Percentiles rank a stretch among this genome's conserved stretches.
Conservation (phyloP, 1,284 basidiomycete species). For the Rhodofomes roseus region DNA sequence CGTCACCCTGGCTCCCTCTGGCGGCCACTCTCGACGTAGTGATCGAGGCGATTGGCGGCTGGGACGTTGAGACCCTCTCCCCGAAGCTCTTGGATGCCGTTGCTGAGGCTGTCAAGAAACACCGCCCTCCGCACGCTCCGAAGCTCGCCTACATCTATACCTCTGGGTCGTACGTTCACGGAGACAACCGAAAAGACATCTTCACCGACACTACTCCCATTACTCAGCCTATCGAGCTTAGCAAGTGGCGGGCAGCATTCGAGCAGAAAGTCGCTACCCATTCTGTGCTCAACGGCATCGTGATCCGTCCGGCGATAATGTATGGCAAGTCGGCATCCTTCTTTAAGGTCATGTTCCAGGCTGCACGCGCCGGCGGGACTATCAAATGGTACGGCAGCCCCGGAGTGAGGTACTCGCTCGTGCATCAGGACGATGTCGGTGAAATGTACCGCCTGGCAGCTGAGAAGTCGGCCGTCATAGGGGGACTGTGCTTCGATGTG, state of each 20-base stretch:
- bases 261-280: slow-evolving; percentile 36
- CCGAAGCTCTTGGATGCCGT: slow-evolving; percentile 33
- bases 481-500: slow-evolving; percentile 45
- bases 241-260: slow-evolving; percentile 34
- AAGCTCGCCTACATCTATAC: slow-evolving; percentile 50
- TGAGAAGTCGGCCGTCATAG: slow-evolving; percentile 38
- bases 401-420: slow-evolving; percentile 37
- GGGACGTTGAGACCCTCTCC: slow-evolving; percentile 20
- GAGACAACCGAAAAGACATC: slow-evolving; percentile 32
- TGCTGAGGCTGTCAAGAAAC: slow-evolving; percentile 20
- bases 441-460: slow-evolving; percentile 42
- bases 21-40: slow-evolving; percentile 42
- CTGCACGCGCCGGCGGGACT: slow-evolving; percentile 31
- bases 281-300: slow-evolving; percentile 41
- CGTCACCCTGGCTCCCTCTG: slow-evolving; percentile 37
- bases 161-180: slow-evolving; percentile 47
- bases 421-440: slow-evolving; percentile 51
- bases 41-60: slow-evolving; percentile 36
- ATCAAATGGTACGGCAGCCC: slow-evolving; percentile 38
- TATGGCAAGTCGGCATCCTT: slow-evolving; percentile 46
- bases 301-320: slow-evolving; percentile 44
- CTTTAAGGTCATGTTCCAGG: slow-evolving; percentile 35
- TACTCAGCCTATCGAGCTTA: slow-evolving; percentile 25
- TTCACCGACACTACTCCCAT: slow-evolving; percentile 35
- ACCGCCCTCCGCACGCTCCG: slow-evolving; percentile 32